phyloP scores from a whole-genome alignment of 192 early-diverging fungal genomes.

The Coemansia guatemalensis region DNA sequence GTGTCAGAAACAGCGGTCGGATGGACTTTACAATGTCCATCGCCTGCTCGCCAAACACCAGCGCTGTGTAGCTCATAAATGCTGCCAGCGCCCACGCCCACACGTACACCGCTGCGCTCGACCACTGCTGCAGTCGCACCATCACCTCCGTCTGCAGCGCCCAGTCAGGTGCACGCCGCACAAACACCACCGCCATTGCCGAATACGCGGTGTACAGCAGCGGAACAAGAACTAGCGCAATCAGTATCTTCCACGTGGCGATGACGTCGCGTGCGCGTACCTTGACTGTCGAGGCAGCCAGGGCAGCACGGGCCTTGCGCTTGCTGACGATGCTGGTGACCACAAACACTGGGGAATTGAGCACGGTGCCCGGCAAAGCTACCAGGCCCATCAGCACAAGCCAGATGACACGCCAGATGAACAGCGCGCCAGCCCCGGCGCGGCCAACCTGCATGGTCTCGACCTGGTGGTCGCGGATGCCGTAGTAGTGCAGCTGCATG shows the following conservation, averaged over 20 bases:
- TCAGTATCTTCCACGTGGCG: conserved; percentile 92
- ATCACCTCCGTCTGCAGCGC: conserved; percentile 6
- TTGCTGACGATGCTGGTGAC: conserved; percentile 47
- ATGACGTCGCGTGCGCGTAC: conserved; percentile 93
- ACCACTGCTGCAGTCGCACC: conserved; percentile 8
- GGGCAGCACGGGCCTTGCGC: conserved; percentile 65
- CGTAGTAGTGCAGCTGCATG: conserved; percentile 85
- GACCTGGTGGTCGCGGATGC: conserved; percentile 96
- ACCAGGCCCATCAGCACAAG: conserved; percentile 72
- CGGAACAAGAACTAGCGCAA: conserved; percentile 74
- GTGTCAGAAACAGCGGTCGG: conserved; percentile 80
- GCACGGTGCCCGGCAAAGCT: conserved; percentile 79
- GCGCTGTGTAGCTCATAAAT: conserved; percentile 70
- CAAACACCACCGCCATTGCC: conserved; percentile 55
- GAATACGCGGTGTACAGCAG: conserved; percentile 71
- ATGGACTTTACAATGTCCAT: conserved; percentile 78
- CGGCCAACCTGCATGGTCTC: conserved; percentile 72
- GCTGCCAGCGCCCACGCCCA: conserved; percentile 47
- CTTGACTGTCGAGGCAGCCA: conserved; percentile 90
- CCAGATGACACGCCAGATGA: conserved; percentile 69
- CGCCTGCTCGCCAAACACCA: conserved; percentile 75
- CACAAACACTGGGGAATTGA: conserved; percentile 54
- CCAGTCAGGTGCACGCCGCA: conserved; percentile 38
- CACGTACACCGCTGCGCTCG: conserved; percentile 31
- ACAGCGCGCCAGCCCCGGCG: conserved; percentile 61